These are phyloP conservation scores for Auricularia sp. DNA, from an alignment of 768 basidiomycete genomes.

Conservation along the genomic window DNA sequence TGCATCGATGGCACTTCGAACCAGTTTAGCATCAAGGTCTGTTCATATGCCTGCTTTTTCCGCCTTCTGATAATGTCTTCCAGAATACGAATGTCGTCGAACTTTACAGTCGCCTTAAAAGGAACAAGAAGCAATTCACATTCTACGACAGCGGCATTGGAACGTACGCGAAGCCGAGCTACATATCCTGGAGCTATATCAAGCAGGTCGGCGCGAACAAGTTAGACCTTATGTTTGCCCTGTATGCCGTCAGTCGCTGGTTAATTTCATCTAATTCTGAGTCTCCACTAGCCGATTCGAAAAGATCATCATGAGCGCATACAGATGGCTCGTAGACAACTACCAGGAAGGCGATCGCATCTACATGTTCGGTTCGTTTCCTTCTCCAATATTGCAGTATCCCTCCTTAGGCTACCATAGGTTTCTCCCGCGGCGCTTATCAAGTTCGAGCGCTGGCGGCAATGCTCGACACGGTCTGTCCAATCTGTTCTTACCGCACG, in stretches of 20 bases:
- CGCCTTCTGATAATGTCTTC: not conserved
- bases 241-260: constrained; percentile 17
- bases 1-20: constrained; percentile 22
- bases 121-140: constrained; percentile 25
- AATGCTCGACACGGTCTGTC: constrained; percentile 1
- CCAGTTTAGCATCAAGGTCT: constrained; percentile 17
- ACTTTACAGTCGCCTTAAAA: constrained; percentile 26
- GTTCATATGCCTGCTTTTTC: not conserved
- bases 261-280: not conserved
- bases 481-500: not conserved
- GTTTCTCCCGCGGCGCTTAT: constrained; percentile 7
- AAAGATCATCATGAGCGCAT: constrained; percentile 25
- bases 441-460: constrained; percentile 6
- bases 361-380: constrained; percentile 29
- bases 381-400: too few species aligned
- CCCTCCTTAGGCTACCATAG: not conserved
- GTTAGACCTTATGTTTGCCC: constrained; percentile 29
- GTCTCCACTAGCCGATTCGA: constrained; percentile 25
- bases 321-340: constrained; percentile 33
- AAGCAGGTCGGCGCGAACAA: constrained; percentile 16
- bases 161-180: constrained; percentile 21
- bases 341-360: constrained; percentile 30
- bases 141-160: constrained; percentile 36
- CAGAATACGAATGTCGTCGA: constrained; percentile 37
- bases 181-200: constrained; percentile 12